Evolutionary conservation across 2,329 filamentous ascomycete genomes (phyloP).

Genomic region (Chaetomium strumarium): DNA sequence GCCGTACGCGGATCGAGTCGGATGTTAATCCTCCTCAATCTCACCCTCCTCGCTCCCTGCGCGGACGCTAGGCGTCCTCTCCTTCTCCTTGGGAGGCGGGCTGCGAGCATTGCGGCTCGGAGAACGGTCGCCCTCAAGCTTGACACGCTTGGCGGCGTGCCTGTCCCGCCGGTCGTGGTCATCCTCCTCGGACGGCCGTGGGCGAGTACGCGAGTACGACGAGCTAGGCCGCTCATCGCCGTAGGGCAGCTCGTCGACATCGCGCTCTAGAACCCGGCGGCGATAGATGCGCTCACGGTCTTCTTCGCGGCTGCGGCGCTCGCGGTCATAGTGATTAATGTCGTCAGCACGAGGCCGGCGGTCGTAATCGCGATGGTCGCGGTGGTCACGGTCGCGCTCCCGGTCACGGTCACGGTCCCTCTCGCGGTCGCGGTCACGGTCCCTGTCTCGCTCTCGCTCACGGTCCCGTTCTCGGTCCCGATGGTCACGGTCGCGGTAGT

Average conservation of each 20-base stretch:
- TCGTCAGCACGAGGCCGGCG: slow-evolving; percentile 54
- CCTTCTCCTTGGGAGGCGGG: slow-evolving; percentile 23
- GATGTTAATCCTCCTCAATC: slow-evolving; percentile 71
- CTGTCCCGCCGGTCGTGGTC: slow-evolving; percentile 55
- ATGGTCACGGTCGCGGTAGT: slow-evolving; percentile 31
- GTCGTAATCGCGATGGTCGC: slow-evolving; percentile 38
- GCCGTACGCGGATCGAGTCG: neutral
- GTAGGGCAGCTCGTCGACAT: slow-evolving; percentile 85
- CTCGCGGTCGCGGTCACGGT: slow-evolving; percentile 33
- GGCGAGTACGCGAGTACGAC: slow-evolving; percentile 47
- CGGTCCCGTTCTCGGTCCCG: slow-evolving; percentile 27
- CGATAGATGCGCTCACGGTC: slow-evolving; percentile 85
- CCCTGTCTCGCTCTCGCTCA: slow-evolving; percentile 33
- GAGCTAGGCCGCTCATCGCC: slow-evolving; percentile 64
- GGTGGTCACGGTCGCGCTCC: slow-evolving; percentile 34
- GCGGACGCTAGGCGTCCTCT: slow-evolving; percentile 52
- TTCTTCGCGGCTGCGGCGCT: slow-evolving; percentile 80
- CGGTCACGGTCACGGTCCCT: slow-evolving; percentile 23
- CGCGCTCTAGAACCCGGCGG: slow-evolving; percentile 65
- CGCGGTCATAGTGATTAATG: slow-evolving; percentile 69
- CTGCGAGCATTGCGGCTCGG: slow-evolving; percentile 42
- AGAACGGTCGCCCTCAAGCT: slow-evolving; percentile 56
- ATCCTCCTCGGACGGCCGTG: slow-evolving; percentile 72
- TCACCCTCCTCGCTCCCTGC: slow-evolving; percentile 96
- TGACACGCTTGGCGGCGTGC: slow-evolving; percentile 53